Evolutionary conservation across 192 early-diverging fungal genomes (phyloP).

Genomic region (Gamsiella multidivaricata): DNA sequence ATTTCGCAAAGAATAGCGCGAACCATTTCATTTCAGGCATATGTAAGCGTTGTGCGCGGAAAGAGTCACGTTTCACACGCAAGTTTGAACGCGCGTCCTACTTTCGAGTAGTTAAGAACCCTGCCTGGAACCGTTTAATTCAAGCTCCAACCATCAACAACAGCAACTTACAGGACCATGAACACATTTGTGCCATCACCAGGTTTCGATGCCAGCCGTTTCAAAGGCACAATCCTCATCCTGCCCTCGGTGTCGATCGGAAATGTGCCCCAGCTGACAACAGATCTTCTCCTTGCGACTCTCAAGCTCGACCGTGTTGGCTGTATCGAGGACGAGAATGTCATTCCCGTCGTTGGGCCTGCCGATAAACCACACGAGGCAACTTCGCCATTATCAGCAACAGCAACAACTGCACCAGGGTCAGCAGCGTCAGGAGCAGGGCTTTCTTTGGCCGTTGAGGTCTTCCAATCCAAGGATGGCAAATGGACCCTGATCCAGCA

Average conservation of each 20-base stretch:
- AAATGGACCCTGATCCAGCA: slow-evolving; percentile 79
- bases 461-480: slow-evolving; percentile 74
- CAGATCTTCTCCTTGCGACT: slow-evolving; percentile 77
- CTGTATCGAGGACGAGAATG: slow-evolving; percentile 64
- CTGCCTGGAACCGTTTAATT: too few species aligned
- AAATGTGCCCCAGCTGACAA: slow-evolving; percentile 79
- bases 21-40: too few species aligned
- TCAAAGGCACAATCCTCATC: slow-evolving; percentile 56
- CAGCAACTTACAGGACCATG: slow-evolving; percentile 25
- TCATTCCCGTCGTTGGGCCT: slow-evolving; percentile 71
- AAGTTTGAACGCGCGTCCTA: too few species aligned
- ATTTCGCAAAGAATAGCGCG: too few species aligned
- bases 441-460: slow-evolving; percentile 62
- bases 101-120: too few species aligned
- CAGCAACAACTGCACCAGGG: slow-evolving; percentile 23
- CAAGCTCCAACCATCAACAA: too few species aligned
- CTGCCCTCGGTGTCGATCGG: slow-evolving; percentile 80
- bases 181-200: slow-evolving; percentile 55
- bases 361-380: slow-evolving; percentile 39
- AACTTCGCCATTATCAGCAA: slow-evolving; percentile 20
- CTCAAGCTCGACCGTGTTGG: slow-evolving; percentile 70
- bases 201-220: slow-evolving; percentile 44
- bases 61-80: too few species aligned
- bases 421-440: slow-evolving; percentile 12
- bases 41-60: too few species aligned